These are phyloP conservation scores for Kewa caespitosa DNA, from an alignment of 179 eudicot species.

Conservation along the genomic window DNA sequence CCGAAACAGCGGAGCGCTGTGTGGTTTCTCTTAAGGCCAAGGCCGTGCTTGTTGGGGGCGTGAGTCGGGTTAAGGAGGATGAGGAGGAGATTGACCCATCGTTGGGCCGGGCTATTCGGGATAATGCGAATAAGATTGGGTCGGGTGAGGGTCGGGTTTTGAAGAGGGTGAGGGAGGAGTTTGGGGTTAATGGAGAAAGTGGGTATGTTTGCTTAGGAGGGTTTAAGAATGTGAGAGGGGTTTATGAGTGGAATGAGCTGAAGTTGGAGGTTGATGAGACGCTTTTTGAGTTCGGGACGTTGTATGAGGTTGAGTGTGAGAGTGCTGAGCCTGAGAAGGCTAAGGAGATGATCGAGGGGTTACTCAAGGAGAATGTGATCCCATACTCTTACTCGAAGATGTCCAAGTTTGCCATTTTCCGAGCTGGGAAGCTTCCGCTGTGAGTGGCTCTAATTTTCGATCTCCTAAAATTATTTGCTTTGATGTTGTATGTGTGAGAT, in stretches of 20 bases:
- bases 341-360: constrained; percentile 62
- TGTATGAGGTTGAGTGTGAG: constrained; percentile 92
- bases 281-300: constrained; percentile 70
- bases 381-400: constrained; percentile 58
- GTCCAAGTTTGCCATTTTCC: constrained; percentile 87
- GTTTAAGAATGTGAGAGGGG: constrained; percentile 84
- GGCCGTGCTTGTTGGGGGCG: constrained; percentile 58
- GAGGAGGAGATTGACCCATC: constrained; percentile 74
- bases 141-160: constrained; percentile 53
- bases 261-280: constrained; percentile 84
- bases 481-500: constrained; percentile 7
- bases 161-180: constrained; percentile 77
- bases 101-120: constrained; percentile 53
- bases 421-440: constrained; percentile 61
- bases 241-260: constrained; percentile 82
- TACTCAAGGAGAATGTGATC: constrained; percentile 69
- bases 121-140: constrained; percentile 46
- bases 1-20: constrained; percentile 40
- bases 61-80: constrained; percentile 87
- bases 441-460: constrained; percentile 31
- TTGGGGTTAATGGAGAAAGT: constrained; percentile 41
- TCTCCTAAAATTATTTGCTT: neutral
- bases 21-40: constrained; percentile 73
- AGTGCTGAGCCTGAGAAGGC: constrained; percentile 78
- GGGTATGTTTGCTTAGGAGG: constrained; percentile 82